Evolutionary conservation across 2,329 filamentous ascomycete species (phyloP), one percentile per base, ranked within the genome.

Genomic region (Monosporascus sp.): DNA sequence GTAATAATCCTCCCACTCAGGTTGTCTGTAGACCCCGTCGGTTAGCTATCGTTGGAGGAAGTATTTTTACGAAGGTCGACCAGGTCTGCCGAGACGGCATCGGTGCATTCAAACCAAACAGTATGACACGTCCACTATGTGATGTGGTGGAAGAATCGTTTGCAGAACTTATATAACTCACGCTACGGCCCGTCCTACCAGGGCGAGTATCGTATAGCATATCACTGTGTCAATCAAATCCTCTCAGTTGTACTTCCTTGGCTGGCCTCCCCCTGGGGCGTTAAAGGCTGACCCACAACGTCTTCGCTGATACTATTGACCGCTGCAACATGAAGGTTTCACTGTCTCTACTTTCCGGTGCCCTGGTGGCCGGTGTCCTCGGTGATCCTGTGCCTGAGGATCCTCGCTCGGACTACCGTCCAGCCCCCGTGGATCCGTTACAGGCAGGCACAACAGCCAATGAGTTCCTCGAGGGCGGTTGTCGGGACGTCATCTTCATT

Each of bases 401-500:
- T 22, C 43, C 43, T 22, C 17, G 7, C 9, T 46, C 43, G 11
- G 43, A 46, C 43, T 46, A 46, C 24, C 43, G 24, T 2, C 43
- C 11, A 16, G 24, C 7, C 20, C 43, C 45, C 22, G 36, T 24
- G 19, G 19, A 20, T 16, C 27, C 41, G 3, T 41, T 36, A 7
- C 31, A 52, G 19, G 20, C 52, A 4, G 56, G 55, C 19, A 60
- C 54, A 2, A 67, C 58, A 27, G 62, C 63, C 19, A 71, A 74
- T 48, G 73, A 75, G 17, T 66, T 75, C 44, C 56, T 66, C 27
- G 56, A 64, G 2, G 68, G 70, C 2, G 58, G 61, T 5, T 75
- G 73, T 55, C 65, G 68, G 20, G 59, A 64, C 22, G 64, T 71
- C 2, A 71, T 70, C 34, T 70, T 75, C 41, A 69, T 75, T 51